Evolutionary conservation across 2,329 filamentous ascomycete species (phyloP), one percentile per base, ranked within the genome.

Genomic region (Paramyrothecium sp.): DNA sequence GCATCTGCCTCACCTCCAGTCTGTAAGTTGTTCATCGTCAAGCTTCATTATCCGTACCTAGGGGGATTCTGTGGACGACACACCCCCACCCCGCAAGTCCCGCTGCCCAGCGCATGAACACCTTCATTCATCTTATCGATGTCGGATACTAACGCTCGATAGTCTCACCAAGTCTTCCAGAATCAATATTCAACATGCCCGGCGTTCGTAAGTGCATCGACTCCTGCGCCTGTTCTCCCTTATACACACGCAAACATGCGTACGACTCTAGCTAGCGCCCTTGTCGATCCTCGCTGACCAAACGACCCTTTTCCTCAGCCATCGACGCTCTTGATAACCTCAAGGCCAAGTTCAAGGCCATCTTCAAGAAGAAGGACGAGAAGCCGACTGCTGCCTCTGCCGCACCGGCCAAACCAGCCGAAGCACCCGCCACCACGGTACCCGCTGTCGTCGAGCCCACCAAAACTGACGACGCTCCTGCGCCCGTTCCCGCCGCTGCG

Each of bases 311-410:
- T 19, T 21, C 4, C 13, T 41, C 11, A 20, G 51, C 8, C 10
- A 30, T 51, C 49, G 49, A 77, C 61, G 79, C 81, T 34, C 72
- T 85, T 59, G 78, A 80, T 67, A 83, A 83, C 73, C 63, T 85
- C 63, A 83, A 81, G 78, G 74, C 71, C 67, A 84, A 83, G 79
- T 68, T 85, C 67, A 81, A 79, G 77, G 72, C 73, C 61, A 71
- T 75, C 70, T 81, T 83, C 74, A 81, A 78, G 72, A 81, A 79
- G 71, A 79, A 75, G 73, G 54, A 59, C 47, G 66, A 77, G 64
- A 73, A 73, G 64, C 41, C 58, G 53, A 34, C 59, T 44, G 58
- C 64, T 20, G 38, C 38, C 13, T 4, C 71, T 61, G 60, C 69
- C 30, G 67, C 65, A 41, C 63, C 62, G 51, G 54, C 60, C 51